Evolutionary conservation across 768 basidiomycete species (phyloP).

Genomic region (Lactarius pseudohatsudake): DNA sequence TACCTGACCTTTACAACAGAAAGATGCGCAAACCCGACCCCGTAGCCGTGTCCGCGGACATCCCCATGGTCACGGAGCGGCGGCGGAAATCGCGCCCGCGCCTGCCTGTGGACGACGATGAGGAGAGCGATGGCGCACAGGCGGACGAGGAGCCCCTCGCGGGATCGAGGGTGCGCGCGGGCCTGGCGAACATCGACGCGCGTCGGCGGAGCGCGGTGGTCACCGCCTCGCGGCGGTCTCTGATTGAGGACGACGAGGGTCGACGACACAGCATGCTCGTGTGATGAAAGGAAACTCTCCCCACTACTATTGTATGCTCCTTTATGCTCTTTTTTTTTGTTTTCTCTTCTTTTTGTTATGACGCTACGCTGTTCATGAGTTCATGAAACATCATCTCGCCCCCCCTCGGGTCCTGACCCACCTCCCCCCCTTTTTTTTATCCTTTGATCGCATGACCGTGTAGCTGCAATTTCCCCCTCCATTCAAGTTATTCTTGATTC

Average conservation of each 20-base stretch:
- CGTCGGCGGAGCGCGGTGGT: slow-evolving; percentile 46
- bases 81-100: slow-evolving; percentile 56
- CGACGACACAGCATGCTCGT: slow-evolving; percentile 69
- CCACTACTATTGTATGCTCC: slow-evolving; percentile 5
- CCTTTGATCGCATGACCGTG: slow-evolving; percentile 20
- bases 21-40: slow-evolving; percentile 90
- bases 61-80: slow-evolving; percentile 36
- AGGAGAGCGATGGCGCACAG: slow-evolving; percentile 67
- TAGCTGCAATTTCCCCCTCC: slow-evolving; percentile 9
- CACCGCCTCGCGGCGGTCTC: slow-evolving; percentile 34
- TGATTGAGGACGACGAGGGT: slow-evolving; percentile 48
- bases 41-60: slow-evolving; percentile 31
- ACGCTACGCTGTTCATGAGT: slow-evolving; percentile 5
- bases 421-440: not conserved
- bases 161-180: slow-evolving; percentile 29
- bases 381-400: not conserved
- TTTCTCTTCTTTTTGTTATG: not conserved
- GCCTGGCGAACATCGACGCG: slow-evolving; percentile 58
- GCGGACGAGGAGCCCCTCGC: slow-evolving; percentile 60
- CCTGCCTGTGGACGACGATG: slow-evolving; percentile 49
- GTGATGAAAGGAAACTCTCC: slow-evolving; percentile 30
- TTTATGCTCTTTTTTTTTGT: slow-evolving; percentile 5
- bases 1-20: slow-evolving; percentile 37
- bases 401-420: slow-evolving; percentile 3
- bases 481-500: slow-evolving; percentile 23